phyloP scores from a whole-genome alignment of 345 rosid genomes.

The Brassica juncea region DNA sequence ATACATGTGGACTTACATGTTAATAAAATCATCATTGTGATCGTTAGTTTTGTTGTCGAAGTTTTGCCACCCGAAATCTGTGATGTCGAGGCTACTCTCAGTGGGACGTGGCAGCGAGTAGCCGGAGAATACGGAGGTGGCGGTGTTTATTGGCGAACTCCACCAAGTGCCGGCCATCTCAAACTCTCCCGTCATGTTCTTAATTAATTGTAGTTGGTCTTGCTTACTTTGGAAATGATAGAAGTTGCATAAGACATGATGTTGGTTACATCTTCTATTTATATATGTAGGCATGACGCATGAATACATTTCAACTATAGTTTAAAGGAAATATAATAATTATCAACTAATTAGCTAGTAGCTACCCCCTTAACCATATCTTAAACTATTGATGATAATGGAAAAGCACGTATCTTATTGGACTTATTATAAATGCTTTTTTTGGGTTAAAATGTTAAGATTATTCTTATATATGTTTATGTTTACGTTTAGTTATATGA shows the following conservation, averaged over 20 bases:
- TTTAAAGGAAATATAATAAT: not conserved
- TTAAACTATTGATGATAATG: slow-evolving; percentile 11
- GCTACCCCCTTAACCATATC: slow-evolving; percentile 31
- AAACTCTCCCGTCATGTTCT: slow-evolving; percentile 75
- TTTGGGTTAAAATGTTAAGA: too few species aligned
- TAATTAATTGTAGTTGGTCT: not conserved
- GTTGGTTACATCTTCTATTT: slow-evolving; percentile 33
- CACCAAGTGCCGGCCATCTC: slow-evolving; percentile 67
- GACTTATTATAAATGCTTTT: not conserved
- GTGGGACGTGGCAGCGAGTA: slow-evolving; percentile 23
- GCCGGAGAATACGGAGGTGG: not conserved
- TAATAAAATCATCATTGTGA: slow-evolving; percentile 30
- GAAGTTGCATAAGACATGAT: slow-evolving; percentile 37
- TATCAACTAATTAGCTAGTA: slow-evolving; percentile 5
- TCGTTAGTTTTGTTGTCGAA: slow-evolving; percentile 24
- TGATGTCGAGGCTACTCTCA: slow-evolving; percentile 29
- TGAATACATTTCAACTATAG: not conserved
- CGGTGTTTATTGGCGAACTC: slow-evolving; percentile 49
- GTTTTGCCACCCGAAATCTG: slow-evolving; percentile 34
- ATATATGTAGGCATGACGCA: slow-evolving; percentile 27
- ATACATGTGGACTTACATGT: slow-evolving; percentile 20
- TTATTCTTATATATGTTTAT: too few species aligned
- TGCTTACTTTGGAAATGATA: slow-evolving; percentile 14
- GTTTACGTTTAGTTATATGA: not conserved
- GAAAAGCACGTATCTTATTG: slow-evolving; percentile 2